Conservation (phyloP, 2,329 filamentous ascomycete species). For the Fusarium sp. region DNA sequence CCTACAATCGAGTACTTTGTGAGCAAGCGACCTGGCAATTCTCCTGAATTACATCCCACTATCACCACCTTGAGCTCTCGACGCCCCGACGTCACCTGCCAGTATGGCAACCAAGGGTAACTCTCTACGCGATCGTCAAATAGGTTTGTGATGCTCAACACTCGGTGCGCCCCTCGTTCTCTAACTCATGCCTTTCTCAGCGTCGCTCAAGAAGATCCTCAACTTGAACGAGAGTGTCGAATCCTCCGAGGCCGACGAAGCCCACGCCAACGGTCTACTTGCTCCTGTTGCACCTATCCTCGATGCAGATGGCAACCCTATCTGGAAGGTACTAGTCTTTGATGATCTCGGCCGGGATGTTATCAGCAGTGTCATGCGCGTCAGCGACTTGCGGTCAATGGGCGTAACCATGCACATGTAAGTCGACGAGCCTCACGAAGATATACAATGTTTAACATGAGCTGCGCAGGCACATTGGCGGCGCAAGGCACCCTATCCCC, state of each 20-base stretch:
- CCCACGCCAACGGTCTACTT: conserved; percentile 70
- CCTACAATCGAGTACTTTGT: neutral
- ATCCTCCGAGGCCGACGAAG: conserved; percentile 70
- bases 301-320: conserved; percentile 87
- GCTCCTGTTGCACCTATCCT: conserved; percentile 81
- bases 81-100: conserved; percentile 40
- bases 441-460: conserved; percentile 40
- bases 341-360: conserved; percentile 92
- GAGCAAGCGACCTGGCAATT: conserved; percentile 4
- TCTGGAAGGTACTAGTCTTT: conserved; percentile 98
- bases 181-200: conserved; percentile 56
- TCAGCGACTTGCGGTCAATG: conserved; percentile 91
- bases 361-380: conserved; percentile 93
- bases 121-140: conserved; percentile 63
- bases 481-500: conserved; percentile 86
- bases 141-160: conserved; percentile 48
- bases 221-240: conserved; percentile 85
- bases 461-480: conserved; percentile 75
- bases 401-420: conserved; percentile 98
- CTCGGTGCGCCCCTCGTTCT: neutral
- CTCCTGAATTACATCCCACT: conserved; percentile 40
- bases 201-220: conserved; percentile 92
- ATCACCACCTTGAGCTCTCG: conserved; percentile 28
- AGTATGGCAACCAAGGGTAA: conserved; percentile 59
- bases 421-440: conserved; percentile 29